phyloP scores from a whole-genome alignment of 768 basidiomycete genomes.

The Leccinum obscurum region DNA sequence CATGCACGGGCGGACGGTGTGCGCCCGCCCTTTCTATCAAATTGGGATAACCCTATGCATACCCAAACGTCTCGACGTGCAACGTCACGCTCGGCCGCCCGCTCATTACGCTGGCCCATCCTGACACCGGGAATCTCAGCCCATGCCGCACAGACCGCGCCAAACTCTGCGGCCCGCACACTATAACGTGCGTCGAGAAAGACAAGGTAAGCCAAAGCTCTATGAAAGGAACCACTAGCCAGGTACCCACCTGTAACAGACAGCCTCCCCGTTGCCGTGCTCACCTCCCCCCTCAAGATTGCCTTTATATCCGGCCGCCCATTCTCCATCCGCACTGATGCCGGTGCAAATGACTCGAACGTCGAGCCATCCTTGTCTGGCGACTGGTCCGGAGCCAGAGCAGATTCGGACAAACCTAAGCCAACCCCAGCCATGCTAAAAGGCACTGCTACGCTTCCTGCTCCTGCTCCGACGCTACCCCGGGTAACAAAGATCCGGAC shows the following conservation, averaged over 20 bases:
- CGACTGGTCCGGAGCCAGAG: conserved; percentile 21
- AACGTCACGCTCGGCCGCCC: conserved; percentile 42
- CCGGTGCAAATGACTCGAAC: conserved; percentile 6
- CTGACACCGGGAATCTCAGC: conserved; percentile 38
- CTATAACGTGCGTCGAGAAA: conserved; percentile 26
- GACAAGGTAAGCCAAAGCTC: not conserved
- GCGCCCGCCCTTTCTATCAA: not conserved
- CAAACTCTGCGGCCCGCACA: conserved; percentile 49
- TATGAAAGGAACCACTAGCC: too few species aligned
- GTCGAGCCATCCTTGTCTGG: conserved; percentile 12
- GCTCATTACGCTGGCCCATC: conserved; percentile 25
- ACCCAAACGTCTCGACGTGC: conserved; percentile 43
- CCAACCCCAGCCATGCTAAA: not conserved
- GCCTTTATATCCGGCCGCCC: conserved; percentile 46
- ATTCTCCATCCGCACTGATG: conserved; percentile 28
- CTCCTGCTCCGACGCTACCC: conserved; percentile 9
- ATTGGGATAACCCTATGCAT: conserved; percentile 26
- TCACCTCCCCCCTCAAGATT: conserved; percentile 40
- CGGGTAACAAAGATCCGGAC: conserved; percentile 45
- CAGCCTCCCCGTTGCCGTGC: conserved; percentile 37
- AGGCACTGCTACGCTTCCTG: not conserved
- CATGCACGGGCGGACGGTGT: not conserved
- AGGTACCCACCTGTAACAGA: conserved; percentile 47
- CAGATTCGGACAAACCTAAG: not conserved
- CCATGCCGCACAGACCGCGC: conserved; percentile 40